phyloP scores from a whole-genome alignment of 805 yeast genomes.

The Lipomyces yamadae region DNA sequence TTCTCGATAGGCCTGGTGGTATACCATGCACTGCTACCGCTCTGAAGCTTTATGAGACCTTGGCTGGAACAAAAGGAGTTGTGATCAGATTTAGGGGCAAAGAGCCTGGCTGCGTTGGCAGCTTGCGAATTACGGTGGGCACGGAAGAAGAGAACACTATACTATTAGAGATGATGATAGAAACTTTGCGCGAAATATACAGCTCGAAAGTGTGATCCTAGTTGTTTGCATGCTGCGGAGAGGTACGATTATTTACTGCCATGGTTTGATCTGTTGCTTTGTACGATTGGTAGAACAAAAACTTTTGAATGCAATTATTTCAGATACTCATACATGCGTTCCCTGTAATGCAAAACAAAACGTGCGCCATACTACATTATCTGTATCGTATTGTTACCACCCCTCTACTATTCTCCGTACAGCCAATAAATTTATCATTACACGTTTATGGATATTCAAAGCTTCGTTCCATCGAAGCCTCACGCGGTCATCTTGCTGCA shows the following conservation, averaged over 20 bases:
- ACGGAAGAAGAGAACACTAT: slow-evolving; percentile 71
- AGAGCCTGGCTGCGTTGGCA: slow-evolving; percentile 88
- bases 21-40: slow-evolving; percentile 74
- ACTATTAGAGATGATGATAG: slow-evolving; percentile 58
- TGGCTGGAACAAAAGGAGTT: slow-evolving; percentile 75
- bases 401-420: slow-evolving; percentile 31
- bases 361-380: background rate
- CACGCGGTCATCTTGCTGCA: slow-evolving; percentile 40
- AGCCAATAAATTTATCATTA: slow-evolving; percentile 30
- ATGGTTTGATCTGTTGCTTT: background rate
- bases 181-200: slow-evolving; percentile 40
- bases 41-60: slow-evolving; percentile 60
- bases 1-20: slow-evolving; percentile 62
- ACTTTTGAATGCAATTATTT: background rate
- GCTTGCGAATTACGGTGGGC: slow-evolving; percentile 85
- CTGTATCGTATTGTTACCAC: slow-evolving; percentile 12
- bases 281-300: background rate
- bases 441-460: slow-evolving; percentile 28
- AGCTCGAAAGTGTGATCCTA: background rate
- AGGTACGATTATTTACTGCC: background rate
- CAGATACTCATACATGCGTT: slow-evolving; percentile 1
- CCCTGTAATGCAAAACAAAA: background rate
- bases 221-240: background rate
- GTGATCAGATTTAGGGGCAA: slow-evolving; percentile 91
- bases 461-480: slow-evolving; percentile 38